phyloP scores from a whole-genome alignment of 768 basidiomycete species.

The Tulasnella calospora region DNA sequence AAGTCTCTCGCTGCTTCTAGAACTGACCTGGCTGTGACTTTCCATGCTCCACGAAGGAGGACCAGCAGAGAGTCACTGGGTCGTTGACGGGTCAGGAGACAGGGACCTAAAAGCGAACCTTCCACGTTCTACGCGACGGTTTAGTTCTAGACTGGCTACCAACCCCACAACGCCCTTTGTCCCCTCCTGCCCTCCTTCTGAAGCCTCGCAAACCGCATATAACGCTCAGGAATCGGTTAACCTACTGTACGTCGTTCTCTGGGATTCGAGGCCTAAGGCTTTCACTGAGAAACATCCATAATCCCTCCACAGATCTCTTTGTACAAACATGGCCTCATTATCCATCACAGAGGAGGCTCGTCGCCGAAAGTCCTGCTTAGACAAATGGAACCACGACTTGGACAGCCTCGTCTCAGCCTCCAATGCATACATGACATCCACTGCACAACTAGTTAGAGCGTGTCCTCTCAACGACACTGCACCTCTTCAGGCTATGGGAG shows the following conservation, averaged over 20 bases:
- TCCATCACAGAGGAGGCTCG: not conserved
- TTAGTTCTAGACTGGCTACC: not conserved
- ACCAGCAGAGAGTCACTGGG: not conserved
- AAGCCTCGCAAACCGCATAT: not conserved
- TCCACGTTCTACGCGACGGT: not conserved
- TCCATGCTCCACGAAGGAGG: not conserved
- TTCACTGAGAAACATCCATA: not conserved
- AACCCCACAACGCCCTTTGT: not conserved
- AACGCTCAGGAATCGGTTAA: not conserved
- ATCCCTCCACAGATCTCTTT: not conserved
- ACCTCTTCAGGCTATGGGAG: not conserved
- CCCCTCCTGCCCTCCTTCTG: not conserved
- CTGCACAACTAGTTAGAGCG: not conserved
- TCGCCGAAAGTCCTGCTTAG: not conserved
- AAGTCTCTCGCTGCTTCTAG: not conserved
- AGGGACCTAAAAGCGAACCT: not conserved
- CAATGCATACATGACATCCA: not conserved
- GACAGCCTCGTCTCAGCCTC: not conserved
- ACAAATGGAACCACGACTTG: not conserved
- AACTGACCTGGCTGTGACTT: not conserved
- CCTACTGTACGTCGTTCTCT: not conserved
- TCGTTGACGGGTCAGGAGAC: not conserved
- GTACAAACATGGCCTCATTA: constrained; percentile 1
- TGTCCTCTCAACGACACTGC: constrained; percentile 14
- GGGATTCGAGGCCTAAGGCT: not conserved